Base-by-base conservation (phyloP, 2,329 filamentous ascomycete genomes). In the Neonectria coccinea region DNA sequence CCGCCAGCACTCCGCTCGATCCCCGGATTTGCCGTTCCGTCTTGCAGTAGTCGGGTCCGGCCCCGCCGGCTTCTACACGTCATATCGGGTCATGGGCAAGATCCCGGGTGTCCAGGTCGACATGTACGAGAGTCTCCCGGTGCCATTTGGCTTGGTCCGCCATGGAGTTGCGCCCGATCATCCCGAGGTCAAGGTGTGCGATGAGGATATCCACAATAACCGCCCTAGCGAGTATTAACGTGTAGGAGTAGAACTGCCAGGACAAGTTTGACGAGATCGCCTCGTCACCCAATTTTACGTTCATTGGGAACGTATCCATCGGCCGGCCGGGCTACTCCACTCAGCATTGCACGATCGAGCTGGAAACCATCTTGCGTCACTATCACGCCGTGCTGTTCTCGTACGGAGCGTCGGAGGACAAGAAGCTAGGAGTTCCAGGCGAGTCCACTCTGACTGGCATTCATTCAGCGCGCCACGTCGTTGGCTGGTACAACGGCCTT, bases 141-240 rank as follows among this genome's bases (percentile, higher is more conserved):
- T 97, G 4, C 96, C 96, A 0, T 99, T 93, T 76, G 96, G 96
- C 1, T 85, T 99, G 59, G 94, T 97, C 54, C 87, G 96, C 59
- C 97, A 96, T 75, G 96, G 96, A 9, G 96, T 99, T 63, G 97
- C 96, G n/a, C 96, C 96, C 5, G 96, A 99, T 77, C 96, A 99
- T 80, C 95, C 96, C 0, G 95, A 99, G 81, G 96, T 99, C 70
- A 99, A 99, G 88, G 93, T 96, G 42, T 54, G 56, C 62, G 41
- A 44, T 54, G n/a, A 11, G 3, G 29, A 14, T 33, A 29, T 48
- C 11, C 47, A 16, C 39, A 22, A 20, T 50, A 29, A 5, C 18
- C 10, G 6, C 10, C 20, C 10, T 39, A 6, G 33, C 25, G 20
- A 33, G 33, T 18, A 29, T 50, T 60, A 41, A 64, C 29, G 7